These are phyloP conservation scores for Rhodosporidiobolus sp. DNA, from an alignment of 768 basidiomycete species.

Conservation along the genomic window DNA sequence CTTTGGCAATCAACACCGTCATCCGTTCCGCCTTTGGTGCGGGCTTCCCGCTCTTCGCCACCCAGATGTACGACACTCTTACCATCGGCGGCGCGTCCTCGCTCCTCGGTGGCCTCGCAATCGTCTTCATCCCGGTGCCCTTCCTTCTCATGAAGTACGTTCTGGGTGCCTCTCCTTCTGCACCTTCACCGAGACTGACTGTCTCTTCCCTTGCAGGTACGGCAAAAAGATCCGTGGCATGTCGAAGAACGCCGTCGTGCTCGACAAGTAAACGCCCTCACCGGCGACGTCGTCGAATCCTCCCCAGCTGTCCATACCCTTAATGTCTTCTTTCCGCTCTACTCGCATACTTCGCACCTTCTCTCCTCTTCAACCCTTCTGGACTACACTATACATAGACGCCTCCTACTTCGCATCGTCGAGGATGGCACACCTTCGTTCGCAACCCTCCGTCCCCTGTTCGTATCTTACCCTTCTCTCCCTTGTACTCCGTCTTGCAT, in stretches of 20 bases:
- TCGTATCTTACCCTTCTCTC: not conserved
- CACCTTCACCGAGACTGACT: not conserved
- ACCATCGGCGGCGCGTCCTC: constrained; percentile 33
- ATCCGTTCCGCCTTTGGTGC: constrained; percentile 39
- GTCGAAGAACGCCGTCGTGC: constrained; percentile 11
- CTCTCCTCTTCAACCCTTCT: too few relatives aligned
- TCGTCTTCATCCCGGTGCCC: constrained; percentile 34
- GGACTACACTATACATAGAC: too few relatives aligned
- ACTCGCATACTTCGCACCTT: too few relatives aligned
- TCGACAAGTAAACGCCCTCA: constrained; percentile 7
- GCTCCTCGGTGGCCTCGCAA: constrained; percentile 37
- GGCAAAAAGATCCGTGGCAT: constrained; percentile 36
- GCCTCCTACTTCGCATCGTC: too few relatives aligned
- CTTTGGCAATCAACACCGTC: constrained; percentile 44
- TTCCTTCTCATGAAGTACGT: constrained; percentile 32
- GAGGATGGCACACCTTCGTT: too few relatives aligned
- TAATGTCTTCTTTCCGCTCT: not conserved
- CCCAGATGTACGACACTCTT: constrained; percentile 40
- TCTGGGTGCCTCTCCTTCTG: not conserved
- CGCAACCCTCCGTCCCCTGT: too few relatives aligned
- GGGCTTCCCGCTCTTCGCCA: constrained; percentile 42
- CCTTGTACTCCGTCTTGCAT: not conserved
- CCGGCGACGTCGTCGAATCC: too few relatives aligned
- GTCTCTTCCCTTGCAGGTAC: constrained; percentile 14
- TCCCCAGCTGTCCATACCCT: not conserved